Evolutionary conservation across 2,329 filamentous ascomycete genomes (phyloP), one percentile per base, ranked within the genome.

Genomic region (Colletotrichum simmondsii): DNA sequence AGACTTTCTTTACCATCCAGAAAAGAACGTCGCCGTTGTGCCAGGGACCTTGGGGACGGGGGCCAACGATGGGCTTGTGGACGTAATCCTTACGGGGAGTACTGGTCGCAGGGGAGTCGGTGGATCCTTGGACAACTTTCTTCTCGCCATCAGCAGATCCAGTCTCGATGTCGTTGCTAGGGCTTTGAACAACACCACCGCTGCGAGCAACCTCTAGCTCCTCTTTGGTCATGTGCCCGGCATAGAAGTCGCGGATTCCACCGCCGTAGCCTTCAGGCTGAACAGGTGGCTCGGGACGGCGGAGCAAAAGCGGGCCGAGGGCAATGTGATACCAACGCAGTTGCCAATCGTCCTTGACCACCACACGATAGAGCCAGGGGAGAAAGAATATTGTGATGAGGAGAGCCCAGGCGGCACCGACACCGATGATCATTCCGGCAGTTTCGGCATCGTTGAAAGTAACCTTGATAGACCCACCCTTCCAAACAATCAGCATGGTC

Each of bases 281-380:
- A 0, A 77, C 72, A 2, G 81, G 79, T 4, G 77, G 76, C 22
- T 81, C 79, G n/a, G 77, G 77, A n/a, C 83, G 83, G 24, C 78
- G 77, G 46, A 87, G 83, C 5, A 89, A 82, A 2, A 88, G 79
- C 37, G 86, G 87, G 0, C 88, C 88, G 22, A 84, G 77, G 70
- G 83, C 78, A 60, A 90, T 80, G 69, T 90, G 83, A 78, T 83
- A 90, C 81, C 85, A 82, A 71, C 85, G 85, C 68, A 92, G 81
- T 75, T 87, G 79, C 86, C 88, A 86, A 82, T 92, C 88, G 71
- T 90, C 83, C 79, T 85, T 79, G 77, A 91, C 78, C 74, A 92
- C 83, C 57, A 86, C 84, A 72, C 86, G 84, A 77, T 89, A 85
- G 54, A 90, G 78, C 81, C 86, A 90, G 3, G 88, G 88, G 54